These are phyloP conservation scores for Vanderwaltozyma tropicalis DNA, from an alignment of 805 yeast species.

Conservation along the genomic window DNA sequence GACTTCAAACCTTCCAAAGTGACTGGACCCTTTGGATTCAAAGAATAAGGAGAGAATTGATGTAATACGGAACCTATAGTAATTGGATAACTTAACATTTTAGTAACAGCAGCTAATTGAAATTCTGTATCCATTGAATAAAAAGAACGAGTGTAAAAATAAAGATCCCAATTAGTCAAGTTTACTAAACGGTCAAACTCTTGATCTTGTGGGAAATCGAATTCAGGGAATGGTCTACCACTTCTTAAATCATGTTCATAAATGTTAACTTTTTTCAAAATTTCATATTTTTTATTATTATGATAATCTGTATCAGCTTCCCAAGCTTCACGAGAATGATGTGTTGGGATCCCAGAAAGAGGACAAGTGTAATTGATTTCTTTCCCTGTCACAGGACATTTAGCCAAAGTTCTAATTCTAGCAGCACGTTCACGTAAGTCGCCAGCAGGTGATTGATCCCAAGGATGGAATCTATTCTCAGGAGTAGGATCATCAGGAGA, in stretches of 20 bases:
- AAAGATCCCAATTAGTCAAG: constrained; percentile 83
- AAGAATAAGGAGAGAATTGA: constrained; percentile 72
- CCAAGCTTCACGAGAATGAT: constrained; percentile 86
- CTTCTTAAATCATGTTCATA: constrained; percentile 92
- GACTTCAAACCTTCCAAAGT: constrained; percentile 90
- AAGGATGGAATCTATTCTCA: constrained; percentile 66
- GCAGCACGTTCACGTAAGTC: constrained; percentile 89
- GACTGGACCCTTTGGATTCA: constrained; percentile 77
- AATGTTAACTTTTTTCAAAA: constrained; percentile 75
- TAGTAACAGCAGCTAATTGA: constrained; percentile 90
- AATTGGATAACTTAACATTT: constrained; percentile 85
- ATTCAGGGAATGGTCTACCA: constrained; percentile 91
- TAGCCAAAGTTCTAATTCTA: constrained; percentile 72
- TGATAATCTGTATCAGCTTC: constrained; percentile 68
- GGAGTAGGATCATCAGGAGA: constrained; percentile 59
- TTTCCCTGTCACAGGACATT: constrained; percentile 80
- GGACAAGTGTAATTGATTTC: constrained; percentile 86
- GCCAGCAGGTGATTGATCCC: constrained; percentile 88
- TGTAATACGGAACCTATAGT: constrained; percentile 80
- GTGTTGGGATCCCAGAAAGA: constrained; percentile 91
- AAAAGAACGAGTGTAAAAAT: constrained; percentile 83
- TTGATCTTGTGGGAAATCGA: constrained; percentile 80
- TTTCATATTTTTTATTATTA: constrained; percentile 50
- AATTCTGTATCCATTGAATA: constrained; percentile 95
- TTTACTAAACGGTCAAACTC: constrained; percentile 67